Evolutionary conservation across 1,284 basidiomycete species (phyloP).

Genomic region (Fistulinella staudtii): DNA sequence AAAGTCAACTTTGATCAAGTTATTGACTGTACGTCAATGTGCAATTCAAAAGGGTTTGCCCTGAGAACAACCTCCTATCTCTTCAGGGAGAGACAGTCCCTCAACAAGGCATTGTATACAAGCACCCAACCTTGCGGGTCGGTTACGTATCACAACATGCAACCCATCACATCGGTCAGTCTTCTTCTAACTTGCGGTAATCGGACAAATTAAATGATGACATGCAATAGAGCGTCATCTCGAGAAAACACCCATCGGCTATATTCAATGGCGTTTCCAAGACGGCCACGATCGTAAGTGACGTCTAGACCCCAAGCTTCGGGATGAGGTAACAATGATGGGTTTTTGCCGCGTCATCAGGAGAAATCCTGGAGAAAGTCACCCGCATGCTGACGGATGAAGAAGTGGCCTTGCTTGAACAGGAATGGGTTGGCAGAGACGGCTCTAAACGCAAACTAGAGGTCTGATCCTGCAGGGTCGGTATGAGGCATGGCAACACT

Average conservation of each 20-base stretch:
- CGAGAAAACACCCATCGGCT: constrained; percentile 92
- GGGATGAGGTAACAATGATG: constrained; percentile 10
- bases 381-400: constrained; percentile 89
- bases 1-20: constrained; percentile 96
- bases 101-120: constrained; percentile 92
- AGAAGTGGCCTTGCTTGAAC: constrained; percentile 79
- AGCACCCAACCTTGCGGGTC: constrained; percentile 93
- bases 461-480: constrained; percentile 41
- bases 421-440: constrained; percentile 89
- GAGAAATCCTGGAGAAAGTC: constrained; percentile 88
- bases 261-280: constrained; percentile 99
- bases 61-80: constrained; percentile 10
- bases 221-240: constrained; percentile 72
- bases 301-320: constrained; percentile 13
- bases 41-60: constrained; percentile 4
- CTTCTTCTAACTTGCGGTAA: constrained; percentile 13
- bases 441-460: constrained; percentile 91
- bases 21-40: constrained; percentile 67
- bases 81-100: constrained; percentile 86
- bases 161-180: constrained; percentile 84
- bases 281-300: constrained; percentile 93
- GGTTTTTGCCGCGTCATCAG: constrained; percentile 36
- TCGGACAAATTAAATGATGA: constrained; percentile 16
- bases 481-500: constrained; percentile 4
- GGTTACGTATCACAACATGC: constrained; percentile 99